Percentiles rank a stretch among this genome's conserved stretches.
These are phyloP conservation scores for Nitzschia palea DNA, from an alignment of 108 stramenopile species.

Conservation along the genomic window DNA sequence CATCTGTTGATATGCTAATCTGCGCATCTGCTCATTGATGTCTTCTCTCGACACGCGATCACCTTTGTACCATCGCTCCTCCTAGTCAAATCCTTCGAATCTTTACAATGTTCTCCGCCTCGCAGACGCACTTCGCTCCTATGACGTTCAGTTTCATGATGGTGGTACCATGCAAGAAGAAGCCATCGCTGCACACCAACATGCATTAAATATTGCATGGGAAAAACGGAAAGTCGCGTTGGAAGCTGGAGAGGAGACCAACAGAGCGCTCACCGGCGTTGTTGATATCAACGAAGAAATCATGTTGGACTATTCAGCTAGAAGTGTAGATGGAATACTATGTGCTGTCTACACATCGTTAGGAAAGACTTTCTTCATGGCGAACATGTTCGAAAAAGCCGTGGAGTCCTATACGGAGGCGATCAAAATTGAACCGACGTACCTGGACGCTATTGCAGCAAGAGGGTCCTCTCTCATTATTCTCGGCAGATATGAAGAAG, in stretches of 20 bases:
- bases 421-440: constrained; percentile 53
- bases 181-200: constrained; percentile 56
- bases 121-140: constrained; percentile 65
- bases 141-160: constrained; percentile 71
- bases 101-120: constrained; percentile 30
- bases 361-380: constrained; percentile 77
- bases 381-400: constrained; percentile 82
- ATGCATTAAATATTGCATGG: constrained; percentile 41
- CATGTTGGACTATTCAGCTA: constrained; percentile 42
- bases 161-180: constrained; percentile 71
- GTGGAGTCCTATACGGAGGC: constrained; percentile 57
- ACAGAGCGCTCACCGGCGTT: background rate
- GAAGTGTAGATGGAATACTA: constrained; percentile 65
- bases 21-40: background rate
- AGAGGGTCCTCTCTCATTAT: constrained; percentile 69
- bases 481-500: constrained; percentile 66
- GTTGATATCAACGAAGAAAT: constrained; percentile 54
- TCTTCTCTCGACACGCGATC: background rate
- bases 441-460: constrained; percentile 62
- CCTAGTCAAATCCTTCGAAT: background rate
- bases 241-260: constrained; percentile 25
- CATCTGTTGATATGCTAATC: background rate
- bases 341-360: constrained; percentile 52
- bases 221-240: constrained; percentile 19
- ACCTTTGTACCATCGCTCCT: background rate